phyloP scores from a whole-genome alignment of 129 eudicot genomes.

The Centaurea solstitialis region DNA sequence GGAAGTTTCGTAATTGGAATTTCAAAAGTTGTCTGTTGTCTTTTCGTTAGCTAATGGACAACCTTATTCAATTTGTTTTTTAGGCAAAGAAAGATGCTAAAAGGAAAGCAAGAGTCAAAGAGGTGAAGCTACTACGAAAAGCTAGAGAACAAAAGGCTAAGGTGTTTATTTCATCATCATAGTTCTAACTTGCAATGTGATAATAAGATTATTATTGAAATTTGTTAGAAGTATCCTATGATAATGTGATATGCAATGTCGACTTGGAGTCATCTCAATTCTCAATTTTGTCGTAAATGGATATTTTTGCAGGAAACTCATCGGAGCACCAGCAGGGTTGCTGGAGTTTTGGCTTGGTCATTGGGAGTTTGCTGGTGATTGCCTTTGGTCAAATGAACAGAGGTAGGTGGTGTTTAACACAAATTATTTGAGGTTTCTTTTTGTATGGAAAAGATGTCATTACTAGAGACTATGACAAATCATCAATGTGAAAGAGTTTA shows the following conservation, averaged over 20 bases:
- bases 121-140: constrained; percentile 64
- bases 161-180: constrained; percentile 44
- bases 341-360: constrained; percentile 26
- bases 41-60: constrained; percentile 3
- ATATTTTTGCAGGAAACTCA: neutral
- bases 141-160: constrained; percentile 75
- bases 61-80: neutral
- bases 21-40: too few species aligned
- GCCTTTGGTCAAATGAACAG: constrained; percentile 31
- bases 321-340: constrained; percentile 11
- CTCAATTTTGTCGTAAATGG: neutral
- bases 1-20: too few species aligned
- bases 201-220: neutral
- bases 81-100: constrained; percentile 88
- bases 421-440: neutral
- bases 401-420: constrained; percentile 24
- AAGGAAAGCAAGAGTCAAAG: constrained; percentile 82
- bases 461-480: neutral
- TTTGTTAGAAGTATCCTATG: too few species aligned
- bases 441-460: neutral
- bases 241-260: too few species aligned
- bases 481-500: too few species aligned
- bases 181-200: neutral
- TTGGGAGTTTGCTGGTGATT: constrained; percentile 32
- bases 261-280: neutral